These are phyloP conservation scores for Fusarium globosum DNA, from an alignment of 2,329 filamentous ascomycete genomes.

Conservation along the genomic window DNA sequence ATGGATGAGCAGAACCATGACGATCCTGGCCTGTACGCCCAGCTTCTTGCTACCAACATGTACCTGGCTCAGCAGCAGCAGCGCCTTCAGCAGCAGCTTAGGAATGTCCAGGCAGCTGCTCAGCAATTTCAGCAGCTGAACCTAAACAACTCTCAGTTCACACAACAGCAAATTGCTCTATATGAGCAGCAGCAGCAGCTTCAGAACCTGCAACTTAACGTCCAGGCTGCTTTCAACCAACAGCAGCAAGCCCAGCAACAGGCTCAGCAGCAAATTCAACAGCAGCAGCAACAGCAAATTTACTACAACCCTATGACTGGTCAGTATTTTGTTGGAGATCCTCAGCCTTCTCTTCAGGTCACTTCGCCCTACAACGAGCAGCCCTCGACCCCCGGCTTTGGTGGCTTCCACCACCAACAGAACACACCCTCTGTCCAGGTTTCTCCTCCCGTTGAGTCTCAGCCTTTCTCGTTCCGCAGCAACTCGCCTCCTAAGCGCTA, in stretches of 20 bases:
- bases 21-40: conserved; percentile 87
- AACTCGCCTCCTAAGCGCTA: conserved; percentile 73
- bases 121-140: conserved; percentile 85
- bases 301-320: conserved; percentile 89
- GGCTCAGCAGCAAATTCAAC: conserved; percentile 63
- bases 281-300: conserved; percentile 75
- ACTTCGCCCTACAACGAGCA: conserved; percentile 57
- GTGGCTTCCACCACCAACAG: conserved; percentile 54
- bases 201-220: conserved; percentile 52
- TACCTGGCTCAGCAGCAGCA: conserved; percentile 96
- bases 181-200: conserved; percentile 59
- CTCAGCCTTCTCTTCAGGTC: conserved; percentile 57
- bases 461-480: conserved; percentile 66
- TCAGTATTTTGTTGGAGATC: conserved; percentile 84
- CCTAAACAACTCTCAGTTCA: conserved; percentile 65
- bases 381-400: conserved; percentile 51
- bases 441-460: conserved; percentile 78
- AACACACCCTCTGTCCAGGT: conserved; percentile 81
- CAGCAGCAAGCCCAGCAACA: conserved; percentile 55
- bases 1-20: conserved; percentile 76
- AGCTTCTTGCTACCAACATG: conserved; percentile 89
- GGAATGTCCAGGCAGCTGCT: conserved; percentile 83
- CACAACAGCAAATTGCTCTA: conserved; percentile 61
- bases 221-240: conserved; percentile 51
- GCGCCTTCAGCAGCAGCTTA: conserved; percentile 91